phyloP scores from a whole-genome alignment of 148 eudicot genomes.

The Nepenthes gracilis region DNA sequence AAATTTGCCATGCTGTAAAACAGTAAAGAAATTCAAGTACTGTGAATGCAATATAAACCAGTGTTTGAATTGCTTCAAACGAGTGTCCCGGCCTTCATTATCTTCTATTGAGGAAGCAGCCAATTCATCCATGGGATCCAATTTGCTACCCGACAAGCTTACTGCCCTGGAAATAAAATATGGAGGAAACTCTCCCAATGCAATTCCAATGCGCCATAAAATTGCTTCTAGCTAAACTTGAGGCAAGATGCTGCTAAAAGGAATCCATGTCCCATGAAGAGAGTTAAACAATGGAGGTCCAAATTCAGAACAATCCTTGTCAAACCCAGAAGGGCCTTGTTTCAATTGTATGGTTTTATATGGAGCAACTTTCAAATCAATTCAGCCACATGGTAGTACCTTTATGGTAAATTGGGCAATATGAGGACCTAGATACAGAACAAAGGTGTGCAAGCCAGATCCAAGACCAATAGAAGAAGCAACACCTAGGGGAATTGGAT shows the following conservation, averaged over 20 bases:
- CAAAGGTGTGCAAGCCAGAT: slow-evolving; percentile 96
- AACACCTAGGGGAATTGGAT: too few species aligned
- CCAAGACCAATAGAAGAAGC: slow-evolving; percentile 14
- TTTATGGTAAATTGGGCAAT: slow-evolving; percentile 89
- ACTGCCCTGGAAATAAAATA: slow-evolving; percentile 98
- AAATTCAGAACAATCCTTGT: slow-evolving; percentile 74
- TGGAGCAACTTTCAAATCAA: slow-evolving; percentile 86
- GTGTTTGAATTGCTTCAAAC: slow-evolving; percentile 31
- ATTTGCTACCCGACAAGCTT: slow-evolving; percentile 41
- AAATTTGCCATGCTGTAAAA: slow-evolving; percentile 16
- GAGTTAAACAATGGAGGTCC: slow-evolving; percentile 64
- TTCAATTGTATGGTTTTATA: slow-evolving; percentile 92
- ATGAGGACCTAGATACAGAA: slow-evolving; percentile 94
- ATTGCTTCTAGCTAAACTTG: slow-evolving; percentile 90
- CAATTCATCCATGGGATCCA: slow-evolving; percentile 52
- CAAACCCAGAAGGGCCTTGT: slow-evolving; percentile 84
- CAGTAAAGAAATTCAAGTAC: slow-evolving; percentile 73
- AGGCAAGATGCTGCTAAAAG: slow-evolving; percentile 82
- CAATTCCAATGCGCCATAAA: slow-evolving; percentile 94
- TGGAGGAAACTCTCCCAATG: slow-evolving; percentile 98
- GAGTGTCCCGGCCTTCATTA: slow-evolving; percentile 32
- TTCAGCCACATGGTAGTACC: slow-evolving; percentile 88
- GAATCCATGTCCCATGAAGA: slow-evolving; percentile 47
- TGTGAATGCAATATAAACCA: slow-evolving; percentile 86
- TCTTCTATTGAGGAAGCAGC: slow-evolving; percentile 41